Base-by-base conservation (phyloP, 495 filamentous ascomycete genomes). In the Penicillium steckii region DNA sequence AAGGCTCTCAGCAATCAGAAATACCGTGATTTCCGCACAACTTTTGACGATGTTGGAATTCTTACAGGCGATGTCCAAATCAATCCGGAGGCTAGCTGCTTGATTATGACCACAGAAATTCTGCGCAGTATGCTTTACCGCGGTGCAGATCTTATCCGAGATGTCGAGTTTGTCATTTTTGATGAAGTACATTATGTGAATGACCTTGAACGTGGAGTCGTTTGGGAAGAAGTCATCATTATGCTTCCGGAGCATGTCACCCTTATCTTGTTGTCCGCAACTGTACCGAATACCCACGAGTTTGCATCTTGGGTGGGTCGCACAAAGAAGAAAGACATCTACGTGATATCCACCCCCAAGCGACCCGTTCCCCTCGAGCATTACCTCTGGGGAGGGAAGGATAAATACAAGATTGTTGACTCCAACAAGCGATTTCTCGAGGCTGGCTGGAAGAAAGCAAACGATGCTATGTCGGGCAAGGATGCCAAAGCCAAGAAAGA, bases 61-160 rank as follows among this genome's bases (percentile, higher is more conserved):
- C 68, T 98, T 52, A 98, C 94, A 0, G 94, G 94, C 23, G 94
- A 98, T 74, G 95, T 98, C 13, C 94, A 98, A 68, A 98, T 98
- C 64, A 91, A 95, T 51, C 91, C 95, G 1, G 94, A 98, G 71
- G 94, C 95, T 19, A 97, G 92, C 67, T 98, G 94, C 69, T 75
- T 98, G 32, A 98, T 98, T 65, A 98, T 98, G 94, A 98, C 94
- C 2, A 98, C 94, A 3, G 94, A 98, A 63, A 98, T 98, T 73
- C 68, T 98, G 48, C 83, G 94, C 35, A 97, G 94, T 75, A 98
- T 98, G 94, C 81, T 98, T 27, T 98, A 98, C 66, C 83, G 94
- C 50, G 94, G 94, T 40, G 94, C 95, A 13, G 94, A 98, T 69
- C 77, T 98, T 3, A 96, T 98, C 47, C 83, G 94, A 51, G 94